These are phyloP conservation scores for Hypoxylon lenormandii DNA, from an alignment of 495 filamentous ascomycete genomes.

Conservation along the genomic window DNA sequence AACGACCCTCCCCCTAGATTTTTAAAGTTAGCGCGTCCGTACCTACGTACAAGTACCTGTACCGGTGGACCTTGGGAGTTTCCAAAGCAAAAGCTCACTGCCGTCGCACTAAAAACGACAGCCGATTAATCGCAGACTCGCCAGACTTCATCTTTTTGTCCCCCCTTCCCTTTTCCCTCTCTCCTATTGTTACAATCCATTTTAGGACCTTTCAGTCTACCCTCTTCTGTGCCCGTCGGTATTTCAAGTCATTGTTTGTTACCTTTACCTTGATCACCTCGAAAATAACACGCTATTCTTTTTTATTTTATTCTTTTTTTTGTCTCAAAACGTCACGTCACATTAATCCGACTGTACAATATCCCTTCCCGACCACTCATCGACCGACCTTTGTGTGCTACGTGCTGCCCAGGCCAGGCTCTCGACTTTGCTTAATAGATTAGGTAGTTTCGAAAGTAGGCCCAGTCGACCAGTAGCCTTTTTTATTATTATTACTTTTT, in stretches of 20 bases:
- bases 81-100: slow-evolving; percentile 41
- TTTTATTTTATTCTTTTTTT: slow-evolving; percentile 28
- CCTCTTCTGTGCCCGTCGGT: slow-evolving; percentile 23
- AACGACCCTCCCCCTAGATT: slow-evolving; percentile 33
- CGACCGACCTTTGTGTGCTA: slow-evolving; percentile 26
- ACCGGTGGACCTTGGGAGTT: slow-evolving; percentile 9
- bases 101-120: slow-evolving; percentile 50
- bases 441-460: slow-evolving; percentile 19
- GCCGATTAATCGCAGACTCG: slow-evolving; percentile 44
- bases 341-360: slow-evolving; percentile 36
- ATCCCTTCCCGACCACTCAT: slow-evolving; percentile 29
- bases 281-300: slow-evolving; percentile 26
- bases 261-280: slow-evolving; percentile 31
- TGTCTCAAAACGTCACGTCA: slow-evolving; percentile 25
- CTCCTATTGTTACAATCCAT: slow-evolving; percentile 38
- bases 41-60: slow-evolving; percentile 19
- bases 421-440: slow-evolving; percentile 27
- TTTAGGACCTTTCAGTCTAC: slow-evolving; percentile 27
- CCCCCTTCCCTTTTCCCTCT: slow-evolving; percentile 29
- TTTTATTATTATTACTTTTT: slow-evolving; percentile 5
- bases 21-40: slow-evolving; percentile 27
- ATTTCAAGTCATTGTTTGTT: slow-evolving; percentile 28
- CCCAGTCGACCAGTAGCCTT: slow-evolving; percentile 11
- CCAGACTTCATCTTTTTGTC: slow-evolving; percentile 31
- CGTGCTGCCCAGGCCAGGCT: slow-evolving; percentile 9